phyloP scores from a whole-genome alignment of 1,284 basidiomycete species.

The Ceratobasidium sp. region DNA sequence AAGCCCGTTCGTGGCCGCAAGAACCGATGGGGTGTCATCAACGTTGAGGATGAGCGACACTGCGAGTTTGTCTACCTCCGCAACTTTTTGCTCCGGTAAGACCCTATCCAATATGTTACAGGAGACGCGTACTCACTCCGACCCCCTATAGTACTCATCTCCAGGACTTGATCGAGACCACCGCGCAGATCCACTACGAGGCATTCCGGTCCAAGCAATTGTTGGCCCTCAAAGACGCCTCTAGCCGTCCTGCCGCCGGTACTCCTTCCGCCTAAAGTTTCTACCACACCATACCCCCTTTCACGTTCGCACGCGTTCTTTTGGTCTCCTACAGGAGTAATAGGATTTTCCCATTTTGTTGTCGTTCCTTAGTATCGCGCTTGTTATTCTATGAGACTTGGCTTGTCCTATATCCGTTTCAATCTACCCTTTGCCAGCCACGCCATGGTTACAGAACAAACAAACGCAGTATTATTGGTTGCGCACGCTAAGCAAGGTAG shows the following conservation, averaged over 20 bases:
- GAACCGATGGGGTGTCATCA: slow-evolving; percentile 98
- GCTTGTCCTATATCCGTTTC: slow-evolving; percentile 29
- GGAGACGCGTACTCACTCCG: slow-evolving; percentile 12
- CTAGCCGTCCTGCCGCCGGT: slow-evolving; percentile 34
- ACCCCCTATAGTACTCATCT: slow-evolving; percentile 77
- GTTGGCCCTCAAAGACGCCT: slow-evolving; percentile 84
- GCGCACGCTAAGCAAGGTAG: slow-evolving; percentile 14
- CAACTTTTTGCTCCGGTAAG: slow-evolving; percentile 91
- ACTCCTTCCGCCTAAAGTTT: slow-evolving; percentile 16
- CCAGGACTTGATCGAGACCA: slow-evolving; percentile 98
- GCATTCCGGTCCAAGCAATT: slow-evolving; percentile 98
- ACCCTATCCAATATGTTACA: slow-evolving; percentile 5
- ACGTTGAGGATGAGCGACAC: slow-evolving; percentile 95
- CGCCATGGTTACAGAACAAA: background rate
- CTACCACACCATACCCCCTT: background rate
- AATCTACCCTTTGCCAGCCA: slow-evolving; percentile 15
- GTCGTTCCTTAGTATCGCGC: slow-evolving; percentile 30
- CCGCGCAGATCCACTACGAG: slow-evolving; percentile 98
- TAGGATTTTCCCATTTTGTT: slow-evolving; percentile 19
- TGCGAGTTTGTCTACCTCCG: slow-evolving; percentile 98
- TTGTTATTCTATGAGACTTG: slow-evolving; percentile 35
- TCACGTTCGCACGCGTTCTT: slow-evolving; percentile 11
- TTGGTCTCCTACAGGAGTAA: slow-evolving; percentile 35
- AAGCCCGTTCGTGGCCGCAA: slow-evolving; percentile 94
- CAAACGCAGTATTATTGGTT: slow-evolving; percentile 25